Evolutionary conservation across 179 eudicot species (phyloP), one percentile per base, ranked within the genome.

Genomic region (Silene vulgaris): DNA sequence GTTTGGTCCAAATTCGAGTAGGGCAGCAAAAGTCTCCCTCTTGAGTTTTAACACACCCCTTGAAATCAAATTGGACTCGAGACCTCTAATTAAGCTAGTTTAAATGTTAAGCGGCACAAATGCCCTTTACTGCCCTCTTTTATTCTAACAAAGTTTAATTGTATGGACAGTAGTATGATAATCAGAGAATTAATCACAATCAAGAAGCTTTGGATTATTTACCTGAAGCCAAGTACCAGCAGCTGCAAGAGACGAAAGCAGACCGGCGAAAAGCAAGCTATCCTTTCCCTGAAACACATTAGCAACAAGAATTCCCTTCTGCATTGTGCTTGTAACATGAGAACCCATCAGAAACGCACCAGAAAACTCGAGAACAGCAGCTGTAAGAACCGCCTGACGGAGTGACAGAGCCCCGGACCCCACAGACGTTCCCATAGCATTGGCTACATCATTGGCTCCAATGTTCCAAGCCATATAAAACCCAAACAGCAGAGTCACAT

Each of bases 211-310:
- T 43, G 2, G 13, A 61, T 35, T 37, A 71, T 26, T 21, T 66
- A 95, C 99, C 97, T 95, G 97, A 69, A 95, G 83, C 97, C 98
- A 95, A 65, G 99, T 92, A 28, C 99, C 99, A 79, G 98, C 98
- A 84, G 97, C 89, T 48, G 95, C 98, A 77, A 94, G 88, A 77
- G 95, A 92, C 40, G 96, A 90, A 5, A 94, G 82, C 79, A 94
- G 82, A 8, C 98, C 97, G 19, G 96, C 96, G 79, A 94, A 90
- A 62, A 94, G 87, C 88, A 94, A 65, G 63, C 87, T 82, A 77
- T 92, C 89, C 77, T 94, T 94, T 78, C 98, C 98, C 68, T 92
- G 94, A 79, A 95, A 95, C 65, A 88, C 89, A 87, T 75, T 82
- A 29, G 93, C 90, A 67, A 92, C 97, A 73, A 95, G 91, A 71